Conservation (phyloP, 805 yeast genomes). For the Candida sakaeoensis region DNA sequence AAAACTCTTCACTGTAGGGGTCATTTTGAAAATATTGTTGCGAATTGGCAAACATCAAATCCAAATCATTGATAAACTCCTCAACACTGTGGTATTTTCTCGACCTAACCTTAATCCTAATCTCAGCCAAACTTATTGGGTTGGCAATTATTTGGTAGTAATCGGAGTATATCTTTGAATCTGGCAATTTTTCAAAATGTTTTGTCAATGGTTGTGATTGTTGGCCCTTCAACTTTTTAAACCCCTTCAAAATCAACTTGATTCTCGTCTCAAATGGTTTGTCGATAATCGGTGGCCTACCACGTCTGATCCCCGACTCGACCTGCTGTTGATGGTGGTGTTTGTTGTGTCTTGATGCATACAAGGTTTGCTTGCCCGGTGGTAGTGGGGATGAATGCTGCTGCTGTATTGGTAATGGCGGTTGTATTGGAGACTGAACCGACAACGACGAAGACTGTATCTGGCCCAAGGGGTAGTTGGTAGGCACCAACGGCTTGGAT, state of each 20-base stretch:
- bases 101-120: slow-evolving; percentile 79
- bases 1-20: slow-evolving; percentile 52
- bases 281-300: slow-evolving; percentile 88
- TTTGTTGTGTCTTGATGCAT: slow-evolving; percentile 4
- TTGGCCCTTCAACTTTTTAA: slow-evolving; percentile 63
- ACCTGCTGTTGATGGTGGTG: slow-evolving; percentile 9
- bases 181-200: slow-evolving; percentile 82
- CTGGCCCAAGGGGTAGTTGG: slow-evolving; percentile 3
- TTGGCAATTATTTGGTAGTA: slow-evolving; percentile 52
- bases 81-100: slow-evolving; percentile 77
- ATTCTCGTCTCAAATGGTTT: slow-evolving; percentile 90
- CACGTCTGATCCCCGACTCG: slow-evolving; percentile 63
- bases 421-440: too few relatives aligned
- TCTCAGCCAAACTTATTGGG: slow-evolving; percentile 68
- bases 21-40: slow-evolving; percentile 53
- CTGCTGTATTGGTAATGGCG: too few relatives aligned
- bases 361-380: slow-evolving; percentile 4
- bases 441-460: neutral
- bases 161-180: slow-evolving; percentile 49
- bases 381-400: neutral
- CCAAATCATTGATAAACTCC: slow-evolving; percentile 72
- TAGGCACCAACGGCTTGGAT: slow-evolving; percentile 11
- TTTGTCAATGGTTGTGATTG: slow-evolving; percentile 47
- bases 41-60: slow-evolving; percentile 69
- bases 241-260: slow-evolving; percentile 75